Percentiles rank a stretch among this genome's conserved stretches.
phyloP scores from a whole-genome alignment of 2,329 filamentous ascomycete species.

The Dothiorella sarmentorum region DNA sequence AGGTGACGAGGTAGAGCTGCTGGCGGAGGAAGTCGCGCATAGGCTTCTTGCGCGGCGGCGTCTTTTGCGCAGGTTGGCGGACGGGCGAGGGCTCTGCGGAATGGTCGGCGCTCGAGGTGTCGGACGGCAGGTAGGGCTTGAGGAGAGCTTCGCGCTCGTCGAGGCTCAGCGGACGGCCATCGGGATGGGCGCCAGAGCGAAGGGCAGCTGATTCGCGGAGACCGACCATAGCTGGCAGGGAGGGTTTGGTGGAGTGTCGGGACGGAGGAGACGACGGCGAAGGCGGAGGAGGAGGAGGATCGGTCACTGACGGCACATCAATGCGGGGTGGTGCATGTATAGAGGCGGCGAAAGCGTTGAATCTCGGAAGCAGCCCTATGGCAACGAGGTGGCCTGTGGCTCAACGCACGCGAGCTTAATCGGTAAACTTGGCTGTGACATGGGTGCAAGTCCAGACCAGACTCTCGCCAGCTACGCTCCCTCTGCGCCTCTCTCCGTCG shows the following conservation, averaged over 20 bases:
- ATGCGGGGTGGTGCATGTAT: neutral
- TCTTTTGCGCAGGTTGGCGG: slow-evolving; percentile 9
- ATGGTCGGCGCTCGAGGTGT: slow-evolving; percentile 1
- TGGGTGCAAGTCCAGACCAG: slow-evolving; percentile 1
- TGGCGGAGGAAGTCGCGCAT: slow-evolving; percentile 59
- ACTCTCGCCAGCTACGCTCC: neutral
- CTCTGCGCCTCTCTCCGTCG: slow-evolving; percentile 2
- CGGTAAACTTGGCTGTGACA: slow-evolving; percentile 8
- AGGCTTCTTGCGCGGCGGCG: slow-evolving; percentile 23
- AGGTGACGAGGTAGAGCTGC: slow-evolving; percentile 65
- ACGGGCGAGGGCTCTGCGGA: neutral
- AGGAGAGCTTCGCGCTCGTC: slow-evolving; percentile 51
- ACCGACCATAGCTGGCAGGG: slow-evolving; percentile 22
- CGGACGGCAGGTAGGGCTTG: slow-evolving; percentile 51
- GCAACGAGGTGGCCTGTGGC: slow-evolving; percentile 5
- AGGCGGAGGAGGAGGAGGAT: neutral
- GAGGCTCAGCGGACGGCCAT: slow-evolving; percentile 40
- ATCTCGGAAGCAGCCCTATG: neutral
- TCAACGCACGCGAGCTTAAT: slow-evolving; percentile 13
- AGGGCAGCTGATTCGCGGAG: slow-evolving; percentile 33
- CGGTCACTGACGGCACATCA: neutral
- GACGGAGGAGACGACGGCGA: neutral
- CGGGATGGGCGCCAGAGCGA: slow-evolving; percentile 32
- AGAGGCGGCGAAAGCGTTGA: neutral
- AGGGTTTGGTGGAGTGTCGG: neutral